phyloP scores from a whole-genome alignment of 495 filamentous ascomycete genomes.

The Penicillium ochrochloron region DNA sequence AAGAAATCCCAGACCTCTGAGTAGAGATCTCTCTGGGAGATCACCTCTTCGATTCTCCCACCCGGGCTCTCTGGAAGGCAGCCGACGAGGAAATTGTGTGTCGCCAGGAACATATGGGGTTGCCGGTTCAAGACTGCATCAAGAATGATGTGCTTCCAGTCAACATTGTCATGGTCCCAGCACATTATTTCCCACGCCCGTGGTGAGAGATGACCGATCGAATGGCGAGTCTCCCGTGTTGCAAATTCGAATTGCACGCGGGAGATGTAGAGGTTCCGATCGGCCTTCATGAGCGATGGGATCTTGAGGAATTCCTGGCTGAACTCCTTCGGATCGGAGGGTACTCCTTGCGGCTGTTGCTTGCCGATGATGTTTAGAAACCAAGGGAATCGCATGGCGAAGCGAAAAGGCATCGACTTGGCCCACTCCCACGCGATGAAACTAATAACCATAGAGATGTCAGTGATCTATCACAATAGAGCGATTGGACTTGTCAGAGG shows the following conservation, averaged over 20 bases:
- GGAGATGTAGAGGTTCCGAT: neutral
- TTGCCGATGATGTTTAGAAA: neutral
- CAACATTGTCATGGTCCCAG: neutral
- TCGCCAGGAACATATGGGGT: neutral
- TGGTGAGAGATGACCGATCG: neutral
- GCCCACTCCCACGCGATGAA: neutral
- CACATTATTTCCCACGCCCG: neutral
- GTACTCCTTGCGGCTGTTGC: neutral
- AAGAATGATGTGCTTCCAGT: slow-evolving; percentile 6
- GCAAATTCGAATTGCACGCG: slow-evolving; percentile 5
- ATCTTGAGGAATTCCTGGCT: neutral
- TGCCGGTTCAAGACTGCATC: neutral
- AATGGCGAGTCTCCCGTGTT: neutral
- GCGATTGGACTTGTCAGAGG: neutral
- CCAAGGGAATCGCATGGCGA: neutral
- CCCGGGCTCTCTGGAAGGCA: neutral
- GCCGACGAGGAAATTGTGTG: neutral
- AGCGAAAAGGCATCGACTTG: neutral
- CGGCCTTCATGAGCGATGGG: neutral
- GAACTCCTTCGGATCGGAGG: neutral
- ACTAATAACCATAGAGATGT: neutral
- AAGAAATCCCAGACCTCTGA: neutral
- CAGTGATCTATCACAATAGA: neutral
- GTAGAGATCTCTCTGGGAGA: neutral
- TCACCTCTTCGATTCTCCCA: neutral